These are phyloP conservation scores for Plasmodium falciparum DNA, from an alignment of 169 alveolate genomes.

Conservation along the genomic window DNA sequence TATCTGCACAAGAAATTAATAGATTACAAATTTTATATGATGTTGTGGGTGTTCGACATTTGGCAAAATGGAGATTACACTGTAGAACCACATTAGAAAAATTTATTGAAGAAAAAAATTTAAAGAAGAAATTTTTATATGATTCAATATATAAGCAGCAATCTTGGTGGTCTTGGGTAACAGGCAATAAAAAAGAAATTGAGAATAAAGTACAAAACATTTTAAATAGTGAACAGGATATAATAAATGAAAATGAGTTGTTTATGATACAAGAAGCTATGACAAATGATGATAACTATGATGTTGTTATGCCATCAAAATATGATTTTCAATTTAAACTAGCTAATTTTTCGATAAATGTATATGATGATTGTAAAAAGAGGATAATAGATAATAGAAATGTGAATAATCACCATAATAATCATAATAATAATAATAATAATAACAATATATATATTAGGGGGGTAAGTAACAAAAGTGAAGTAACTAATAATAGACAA, in stretches of 20 bases:
- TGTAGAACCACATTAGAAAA: constrained; percentile 79
- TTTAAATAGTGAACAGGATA: constrained; percentile 74
- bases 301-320: constrained; percentile 81
- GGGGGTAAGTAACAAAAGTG: not conserved
- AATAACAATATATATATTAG: not conserved
- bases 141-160: constrained; percentile 79
- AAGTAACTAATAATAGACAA: not conserved
- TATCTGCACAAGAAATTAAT: constrained; percentile 76
- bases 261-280: constrained; percentile 79
- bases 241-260: constrained; percentile 77
- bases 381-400: not conserved
- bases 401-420: not conserved
- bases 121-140: constrained; percentile 78
- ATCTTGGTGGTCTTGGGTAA: constrained; percentile 86
- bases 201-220: constrained; percentile 75
- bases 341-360: constrained; percentile 76
- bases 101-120: constrained; percentile 80
- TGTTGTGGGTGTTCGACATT: constrained; percentile 88
- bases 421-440: not conserved
- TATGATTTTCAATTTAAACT: constrained; percentile 79
- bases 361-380: constrained; percentile 76
- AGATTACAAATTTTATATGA: constrained; percentile 84
- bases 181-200: constrained; percentile 77
- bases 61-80: constrained; percentile 89
- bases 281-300: constrained; percentile 78